Percentiles rank a stretch among this genome's conserved stretches.
Conservation (phyloP, 1,139 yeast species). For the Starmera stellimalicola region DNA sequence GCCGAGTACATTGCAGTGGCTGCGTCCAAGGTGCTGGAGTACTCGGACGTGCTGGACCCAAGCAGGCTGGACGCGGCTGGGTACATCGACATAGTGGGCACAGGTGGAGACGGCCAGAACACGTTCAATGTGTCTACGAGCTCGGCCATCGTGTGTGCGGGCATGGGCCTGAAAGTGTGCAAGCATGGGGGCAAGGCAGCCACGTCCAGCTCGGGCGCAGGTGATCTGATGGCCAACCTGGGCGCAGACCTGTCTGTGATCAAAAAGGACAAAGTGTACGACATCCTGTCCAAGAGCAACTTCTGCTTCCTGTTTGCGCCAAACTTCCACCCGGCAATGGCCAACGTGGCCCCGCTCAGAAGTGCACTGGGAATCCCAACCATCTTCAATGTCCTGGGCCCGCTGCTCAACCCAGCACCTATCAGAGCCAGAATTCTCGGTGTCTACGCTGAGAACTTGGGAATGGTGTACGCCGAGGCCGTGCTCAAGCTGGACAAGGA, state of each 20-base stretch:
- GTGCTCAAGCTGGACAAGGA: conserved; percentile 47
- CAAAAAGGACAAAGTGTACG: conserved; percentile 54
- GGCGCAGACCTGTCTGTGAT: conserved; percentile 74
- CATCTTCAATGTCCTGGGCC: conserved; percentile 88
- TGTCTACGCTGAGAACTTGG: conserved; percentile 71
- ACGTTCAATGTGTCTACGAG: conserved; percentile 96
- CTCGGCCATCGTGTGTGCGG: conserved; percentile 88
- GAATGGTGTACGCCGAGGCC: conserved; percentile 77
- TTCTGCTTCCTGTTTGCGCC: conserved; percentile 89
- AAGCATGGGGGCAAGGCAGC: conserved; percentile 97
- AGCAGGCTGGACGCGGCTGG: conserved; percentile 38
- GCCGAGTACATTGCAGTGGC: conserved; percentile 83
- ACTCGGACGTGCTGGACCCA: conserved; percentile 40
- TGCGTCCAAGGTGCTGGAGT: conserved; percentile 58
- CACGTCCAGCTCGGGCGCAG: conserved; percentile 88
- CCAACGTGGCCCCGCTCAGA: conserved; percentile 68
- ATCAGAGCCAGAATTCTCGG: conserved; percentile 78
- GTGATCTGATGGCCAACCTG: conserved; percentile 67
- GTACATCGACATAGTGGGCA: conserved; percentile 86
- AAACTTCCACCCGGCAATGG: conserved; percentile 92
- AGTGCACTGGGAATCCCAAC: conserved; percentile 80
- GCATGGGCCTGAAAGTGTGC: conserved; percentile 75
- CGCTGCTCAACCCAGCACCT: conserved; percentile 85
- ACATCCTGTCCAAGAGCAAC: conserved; percentile 39
- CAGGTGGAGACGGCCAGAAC: conserved; percentile 97